phyloP scores from a whole-genome alignment of 2,329 filamentous ascomycete species.

The Penicillium sp. region DNA sequence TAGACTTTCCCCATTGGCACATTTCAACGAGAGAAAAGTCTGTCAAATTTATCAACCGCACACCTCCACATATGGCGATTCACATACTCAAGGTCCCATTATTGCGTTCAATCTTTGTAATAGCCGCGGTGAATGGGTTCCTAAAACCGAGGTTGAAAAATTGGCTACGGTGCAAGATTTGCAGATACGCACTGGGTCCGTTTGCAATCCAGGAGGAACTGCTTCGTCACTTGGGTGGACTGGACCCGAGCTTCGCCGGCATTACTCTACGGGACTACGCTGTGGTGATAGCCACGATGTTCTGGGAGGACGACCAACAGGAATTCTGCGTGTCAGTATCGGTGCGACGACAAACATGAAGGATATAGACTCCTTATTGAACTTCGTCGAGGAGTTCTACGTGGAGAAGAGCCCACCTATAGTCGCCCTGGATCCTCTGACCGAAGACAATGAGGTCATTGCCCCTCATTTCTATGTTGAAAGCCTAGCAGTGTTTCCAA shows the following conservation, averaged over 20 bases:
- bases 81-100: conserved; percentile 63
- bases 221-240: conserved; percentile 69
- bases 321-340: conserved; percentile 78
- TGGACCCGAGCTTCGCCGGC: conserved; percentile 77
- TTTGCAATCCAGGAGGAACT: conserved; percentile 90
- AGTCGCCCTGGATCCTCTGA: conserved; percentile 16
- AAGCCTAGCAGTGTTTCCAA: conserved; percentile 74
- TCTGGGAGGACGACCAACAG: conserved; percentile 79
- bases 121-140: conserved; percentile 68
- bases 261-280: conserved; percentile 79
- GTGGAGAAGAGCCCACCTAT: conserved; percentile 35
- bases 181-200: conserved; percentile 79
- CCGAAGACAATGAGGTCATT: conserved; percentile 11
- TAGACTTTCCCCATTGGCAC: conserved; percentile 59
- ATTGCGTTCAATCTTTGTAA: conserved; percentile 80
- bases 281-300: conserved; percentile 83
- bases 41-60: conserved; percentile 62
- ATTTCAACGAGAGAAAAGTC: conserved; percentile 65
- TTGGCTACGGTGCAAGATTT: conserved; percentile 74
- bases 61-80: conserved; percentile 43
- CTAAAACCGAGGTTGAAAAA: conserved; percentile 82
- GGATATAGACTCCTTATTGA: conserved; percentile 70
- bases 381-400: conserved; percentile 71
- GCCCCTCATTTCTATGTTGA: conserved; percentile 53
- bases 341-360: conserved; percentile 81